Base-by-base conservation (phyloP, 2,329 filamentous ascomycete genomes). In the Venturia pyrina region DNA sequence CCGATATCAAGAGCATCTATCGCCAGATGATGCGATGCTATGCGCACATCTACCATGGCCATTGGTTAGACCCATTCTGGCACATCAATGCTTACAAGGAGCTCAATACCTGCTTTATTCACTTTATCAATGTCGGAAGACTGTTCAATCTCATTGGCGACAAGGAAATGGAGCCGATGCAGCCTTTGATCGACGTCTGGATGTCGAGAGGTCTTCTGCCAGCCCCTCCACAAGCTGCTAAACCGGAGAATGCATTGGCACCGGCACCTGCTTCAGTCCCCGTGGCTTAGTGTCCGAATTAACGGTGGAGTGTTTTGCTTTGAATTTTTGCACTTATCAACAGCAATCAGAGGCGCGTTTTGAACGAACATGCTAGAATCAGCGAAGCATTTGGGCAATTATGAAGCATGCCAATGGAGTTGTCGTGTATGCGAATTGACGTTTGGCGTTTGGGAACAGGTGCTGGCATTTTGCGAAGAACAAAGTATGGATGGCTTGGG, bases 121-220 rank as follows among this genome's bases (percentile, higher is more conserved):
- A 82, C 70, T 82, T 82, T 69, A 75, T 82, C 72, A 82, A 81
- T 67, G 80, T 82, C 61, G 95, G 92, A 65, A 93, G 92, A 73
- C 85, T 96, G 73, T 87, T 92, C 68, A 77, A 77, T 17, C 72
- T 98, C 79, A 85, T 98, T 68, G 89, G 89, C 70, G 91, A 92
- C 67, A 89, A 91, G 73, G 93, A 97, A 77, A 85, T 96, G 72
- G 93, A 97, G 81, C 93, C 93, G 28, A 96, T 98, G 91, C 91
- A 96, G 80, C 91, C 91, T 34, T 79, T 98, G 70, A 90, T 98
- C 70, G 92, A 97, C 72, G 83, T 97, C 61, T 97, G 93, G 89
- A 87, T 92, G 34, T 88, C 88, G 68, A 93, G 93, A 73, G 92
- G 93, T 67, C 90, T 93, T 34, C 89, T 98, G 71, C 92, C 92